A percentile compares a stretch with the other conserved stretches of the same genome.
Conservation (phyloP, 805 yeast species). For the Alloascoidea africana region DNA sequence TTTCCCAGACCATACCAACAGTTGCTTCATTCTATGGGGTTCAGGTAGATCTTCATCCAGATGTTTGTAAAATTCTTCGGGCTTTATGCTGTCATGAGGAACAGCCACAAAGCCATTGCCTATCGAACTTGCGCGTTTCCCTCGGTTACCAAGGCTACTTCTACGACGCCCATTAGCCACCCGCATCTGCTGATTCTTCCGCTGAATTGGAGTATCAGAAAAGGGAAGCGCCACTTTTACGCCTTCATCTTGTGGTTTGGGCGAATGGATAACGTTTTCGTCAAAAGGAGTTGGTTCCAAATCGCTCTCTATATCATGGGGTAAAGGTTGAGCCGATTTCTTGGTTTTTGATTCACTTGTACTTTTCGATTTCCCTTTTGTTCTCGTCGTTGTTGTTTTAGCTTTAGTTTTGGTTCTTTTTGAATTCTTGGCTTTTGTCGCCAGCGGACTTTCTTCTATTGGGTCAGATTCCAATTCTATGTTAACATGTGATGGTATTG, state of each 20-base stretch:
- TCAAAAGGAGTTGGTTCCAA: constrained; percentile 1
- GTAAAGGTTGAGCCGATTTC: no score
- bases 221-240: constrained; percentile 16
- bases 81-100: constrained; percentile 49
- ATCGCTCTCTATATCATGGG: neutral
- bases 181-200: constrained; percentile 20
- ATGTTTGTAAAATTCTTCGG: constrained; percentile 41
- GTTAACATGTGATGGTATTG: no score
- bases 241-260: no score
- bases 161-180: constrained; percentile 11
- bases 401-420: neutral
- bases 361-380: neutral
- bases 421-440: neutral
- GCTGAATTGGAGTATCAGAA: constrained; percentile 23
- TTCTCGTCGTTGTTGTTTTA: neutral
- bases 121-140: constrained; percentile 57
- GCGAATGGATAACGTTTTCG: no score
- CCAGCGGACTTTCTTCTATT: neutral
- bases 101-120: constrained; percentile 57
- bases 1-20: constrained; percentile 53
- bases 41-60: constrained; percentile 49
- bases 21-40: constrained; percentile 58
- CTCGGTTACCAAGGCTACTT: constrained; percentile 27
- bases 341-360: no score
- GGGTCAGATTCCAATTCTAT: no score